phyloP scores from a whole-genome alignment of 1,284 basidiomycete species.

The Rhodotorula sp. region DNA sequence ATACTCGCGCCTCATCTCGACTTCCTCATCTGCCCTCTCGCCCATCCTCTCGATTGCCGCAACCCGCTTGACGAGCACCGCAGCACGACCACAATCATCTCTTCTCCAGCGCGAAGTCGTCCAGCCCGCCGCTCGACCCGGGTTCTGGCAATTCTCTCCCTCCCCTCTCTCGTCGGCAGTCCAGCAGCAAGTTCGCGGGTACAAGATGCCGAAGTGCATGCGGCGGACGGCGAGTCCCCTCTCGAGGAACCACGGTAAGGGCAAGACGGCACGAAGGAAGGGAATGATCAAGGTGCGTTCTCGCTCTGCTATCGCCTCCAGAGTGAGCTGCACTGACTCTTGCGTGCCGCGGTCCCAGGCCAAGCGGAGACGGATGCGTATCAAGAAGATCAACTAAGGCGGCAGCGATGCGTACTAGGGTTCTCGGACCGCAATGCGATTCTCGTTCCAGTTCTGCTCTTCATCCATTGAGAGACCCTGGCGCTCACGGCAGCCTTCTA shows the following conservation, averaged over 20 bases:
- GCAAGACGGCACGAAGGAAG: slow-evolving; percentile 30
- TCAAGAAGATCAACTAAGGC: slow-evolving; percentile 33
- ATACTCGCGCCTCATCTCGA: neutral
- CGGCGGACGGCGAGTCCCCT: slow-evolving; percentile 21
- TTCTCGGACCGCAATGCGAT: no score
- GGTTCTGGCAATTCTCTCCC: neutral
- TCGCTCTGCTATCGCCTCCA: neutral
- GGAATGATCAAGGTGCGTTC: slow-evolving; percentile 4
- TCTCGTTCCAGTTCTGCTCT: no score
- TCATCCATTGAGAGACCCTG: no score
- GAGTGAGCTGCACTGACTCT: neutral
- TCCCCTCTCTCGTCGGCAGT: neutral
- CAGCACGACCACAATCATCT: neutral
- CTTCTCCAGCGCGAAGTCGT: neutral
- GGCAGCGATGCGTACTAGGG: no score
- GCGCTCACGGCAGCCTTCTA: no score
- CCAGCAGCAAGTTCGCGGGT: slow-evolving; percentile 10
- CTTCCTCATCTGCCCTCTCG: neutral
- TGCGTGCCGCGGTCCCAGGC: slow-evolving; percentile 8
- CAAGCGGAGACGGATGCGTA: slow-evolving; percentile 28
- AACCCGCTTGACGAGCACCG: neutral
- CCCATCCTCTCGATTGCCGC: neutral
- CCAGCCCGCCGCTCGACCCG: neutral
- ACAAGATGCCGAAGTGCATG: slow-evolving; percentile 31
- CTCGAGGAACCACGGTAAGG: slow-evolving; percentile 16